These are phyloP conservation scores for Balakata baccata DNA, from an alignment of 345 rosid species.

Conservation along the genomic window DNA sequence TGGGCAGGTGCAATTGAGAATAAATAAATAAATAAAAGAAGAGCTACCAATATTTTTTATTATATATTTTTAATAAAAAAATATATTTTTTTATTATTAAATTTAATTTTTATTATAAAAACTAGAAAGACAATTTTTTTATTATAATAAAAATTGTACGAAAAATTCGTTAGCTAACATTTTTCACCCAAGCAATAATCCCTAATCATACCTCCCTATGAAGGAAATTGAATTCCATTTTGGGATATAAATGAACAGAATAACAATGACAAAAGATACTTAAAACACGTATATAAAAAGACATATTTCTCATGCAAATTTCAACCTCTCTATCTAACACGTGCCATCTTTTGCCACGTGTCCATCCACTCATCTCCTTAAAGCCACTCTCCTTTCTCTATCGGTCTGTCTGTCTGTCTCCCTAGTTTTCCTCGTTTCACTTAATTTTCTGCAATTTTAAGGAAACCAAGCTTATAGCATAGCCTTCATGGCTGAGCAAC, in stretches of 20 bases:
- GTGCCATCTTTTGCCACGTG: constrained; percentile 1
- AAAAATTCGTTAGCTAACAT: no score
- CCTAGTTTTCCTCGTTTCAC: neutral
- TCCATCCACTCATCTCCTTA: constrained; percentile 1
- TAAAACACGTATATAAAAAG: neutral
- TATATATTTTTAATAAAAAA: no score
- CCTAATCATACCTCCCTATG: no score
- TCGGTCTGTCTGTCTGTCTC: neutral
- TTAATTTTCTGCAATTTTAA: neutral
- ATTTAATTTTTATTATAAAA: no score
- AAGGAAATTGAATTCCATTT: neutral
- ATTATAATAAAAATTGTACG: no score
- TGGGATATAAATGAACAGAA: neutral
- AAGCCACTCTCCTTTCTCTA: neutral
- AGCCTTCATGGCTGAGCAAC: constrained; percentile 6
- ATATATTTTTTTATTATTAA: no score
- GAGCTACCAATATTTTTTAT: no score
- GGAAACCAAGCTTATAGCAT: neutral
- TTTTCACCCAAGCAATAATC: no score
- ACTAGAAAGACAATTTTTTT: no score
- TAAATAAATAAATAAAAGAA: no score
- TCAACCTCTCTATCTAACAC: neutral
- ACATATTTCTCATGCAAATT: constrained; percentile 6
- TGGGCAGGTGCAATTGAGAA: no score
- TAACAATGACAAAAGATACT: no score